phyloP scores from a whole-genome alignment of 257 asterid genomes.

The Forsythia viridissima region DNA sequence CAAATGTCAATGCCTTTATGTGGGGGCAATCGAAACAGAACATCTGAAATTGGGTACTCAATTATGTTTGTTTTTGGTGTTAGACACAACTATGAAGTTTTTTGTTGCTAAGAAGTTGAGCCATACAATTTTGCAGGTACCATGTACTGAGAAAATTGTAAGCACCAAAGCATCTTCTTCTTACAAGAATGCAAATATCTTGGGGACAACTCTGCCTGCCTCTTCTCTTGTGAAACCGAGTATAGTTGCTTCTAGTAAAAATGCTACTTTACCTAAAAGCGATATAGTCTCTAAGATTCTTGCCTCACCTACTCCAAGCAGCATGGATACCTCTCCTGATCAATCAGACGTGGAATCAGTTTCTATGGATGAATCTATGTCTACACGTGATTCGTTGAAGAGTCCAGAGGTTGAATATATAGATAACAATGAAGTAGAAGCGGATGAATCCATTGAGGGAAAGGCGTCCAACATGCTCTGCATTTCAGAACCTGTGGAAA shows the following conservation, averaged over 20 bases:
- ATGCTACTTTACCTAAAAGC: conserved; percentile 31
- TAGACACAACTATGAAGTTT: not conserved
- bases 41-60: too few species aligned
- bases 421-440: conserved; percentile 55
- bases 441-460: conserved; percentile 62
- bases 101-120: not conserved
- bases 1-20: too few species aligned
- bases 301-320: conserved; percentile 28
- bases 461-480: conserved; percentile 59
- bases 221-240: conserved; percentile 46
- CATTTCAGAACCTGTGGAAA: conserved; percentile 55
- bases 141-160: conserved; percentile 59
- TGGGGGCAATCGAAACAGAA: too few species aligned
- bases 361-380: conserved; percentile 89
- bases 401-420: conserved; percentile 85
- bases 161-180: conserved; percentile 61
- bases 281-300: conserved; percentile 34
- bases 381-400: conserved; percentile 75
- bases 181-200: conserved; percentile 41
- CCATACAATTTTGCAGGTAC: conserved; percentile 46
- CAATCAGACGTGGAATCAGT: conserved; percentile 58
- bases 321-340: conserved; percentile 45
- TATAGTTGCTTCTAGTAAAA: conserved; percentile 34
- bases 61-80: not conserved
- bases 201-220: conserved; percentile 24